Evolutionary conservation across 2,329 filamentous ascomycete species (phyloP).

Genomic region (Leptographium procerum): DNA sequence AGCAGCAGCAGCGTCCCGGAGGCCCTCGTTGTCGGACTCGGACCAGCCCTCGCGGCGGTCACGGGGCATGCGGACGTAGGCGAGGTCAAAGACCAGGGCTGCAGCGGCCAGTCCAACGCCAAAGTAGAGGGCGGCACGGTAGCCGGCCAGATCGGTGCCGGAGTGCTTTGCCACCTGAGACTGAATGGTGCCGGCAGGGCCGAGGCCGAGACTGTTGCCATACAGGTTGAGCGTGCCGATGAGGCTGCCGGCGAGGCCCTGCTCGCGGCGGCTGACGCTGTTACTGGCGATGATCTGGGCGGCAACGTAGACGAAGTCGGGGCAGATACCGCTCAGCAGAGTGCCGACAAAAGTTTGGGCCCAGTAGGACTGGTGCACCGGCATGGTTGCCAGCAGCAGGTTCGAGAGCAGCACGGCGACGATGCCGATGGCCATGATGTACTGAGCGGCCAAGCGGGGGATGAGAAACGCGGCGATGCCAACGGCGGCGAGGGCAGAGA

Average conservation of each 20-base stretch:
- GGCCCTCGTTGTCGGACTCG: not conserved
- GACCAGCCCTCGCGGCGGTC: slow-evolving; percentile 25
- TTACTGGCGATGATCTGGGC: slow-evolving; percentile 44
- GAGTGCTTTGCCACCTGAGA: slow-evolving; percentile 12
- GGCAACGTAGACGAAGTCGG: slow-evolving; percentile 38
- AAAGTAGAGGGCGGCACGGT: slow-evolving; percentile 29
- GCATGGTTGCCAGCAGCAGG: slow-evolving; percentile 31
- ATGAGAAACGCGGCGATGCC: slow-evolving; percentile 33
- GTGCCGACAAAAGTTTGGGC: slow-evolving; percentile 28
- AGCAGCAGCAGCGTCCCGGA: not conserved
- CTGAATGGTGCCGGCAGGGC: slow-evolving; percentile 24
- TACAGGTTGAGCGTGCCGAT: slow-evolving; percentile 28
- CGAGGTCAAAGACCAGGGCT: slow-evolving; percentile 22
- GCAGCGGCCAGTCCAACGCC: slow-evolving; percentile 23
- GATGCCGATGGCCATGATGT: slow-evolving; percentile 33
- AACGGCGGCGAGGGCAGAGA: slow-evolving; percentile 26
- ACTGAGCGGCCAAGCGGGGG: slow-evolving; percentile 32
- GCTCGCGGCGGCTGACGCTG: slow-evolving; percentile 32
- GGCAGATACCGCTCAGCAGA: slow-evolving; percentile 24
- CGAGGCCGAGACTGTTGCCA: slow-evolving; percentile 20
- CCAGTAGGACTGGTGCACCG: slow-evolving; percentile 32
- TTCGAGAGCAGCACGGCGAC: slow-evolving; percentile 18
- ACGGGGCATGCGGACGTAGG: slow-evolving; percentile 28
- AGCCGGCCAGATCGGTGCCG: slow-evolving; percentile 18
- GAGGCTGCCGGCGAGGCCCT: slow-evolving; percentile 38